Evolutionary conservation across 257 asterid genomes (phyloP), one percentile per base, ranked within the genome.

Genomic region (Rauvolfia tetraphylla): DNA sequence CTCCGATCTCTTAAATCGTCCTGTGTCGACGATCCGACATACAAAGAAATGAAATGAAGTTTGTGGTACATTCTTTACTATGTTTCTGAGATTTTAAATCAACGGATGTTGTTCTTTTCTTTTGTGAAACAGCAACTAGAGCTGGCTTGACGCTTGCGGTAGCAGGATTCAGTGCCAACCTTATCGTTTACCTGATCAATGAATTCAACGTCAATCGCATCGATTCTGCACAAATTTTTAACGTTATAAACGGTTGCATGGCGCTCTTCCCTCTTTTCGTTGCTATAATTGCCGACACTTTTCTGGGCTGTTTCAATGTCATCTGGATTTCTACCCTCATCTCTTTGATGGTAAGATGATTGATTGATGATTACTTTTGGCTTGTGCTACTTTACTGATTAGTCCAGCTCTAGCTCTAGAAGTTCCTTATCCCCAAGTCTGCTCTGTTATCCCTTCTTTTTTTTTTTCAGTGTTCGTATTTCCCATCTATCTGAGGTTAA

Each of bases 271-370:
- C 85, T 11, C 59, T 84, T 3, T 36, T 81, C 31, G 82, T 79
- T 57, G 87, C 87, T 15, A 29, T 84, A 41, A 22, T 84, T 27
- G 87, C 87, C 13, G 87, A 84, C 66, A 81, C 87, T 17, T 78
- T 75, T 48, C 23, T 84, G 0, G 83, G 87, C 46, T 81, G 79
- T 62, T 84, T 72, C 59, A 46, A 76, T 15, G 69, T 84, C 49
- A 68, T 81, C 49, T 84, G 83, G 87, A 75, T 18, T 23, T 84
- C 83, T 58, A 66, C 80, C 31, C 31, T 81, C 6, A 34, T 79
- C 74, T 75, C 80, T 41, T 59, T 82, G 59, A 81, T 84, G 70
- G 87, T 84, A 68, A 62, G 56, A 0, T 5, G 15, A 25, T 18
- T 31, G 5, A 11, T 46, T 46, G 5, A 6, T 46, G 12, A 46